Evolutionary conservation across 331 rosid species (phyloP), one percentile per base, ranked within the genome.

Genomic region (Rosa hybrid): DNA sequence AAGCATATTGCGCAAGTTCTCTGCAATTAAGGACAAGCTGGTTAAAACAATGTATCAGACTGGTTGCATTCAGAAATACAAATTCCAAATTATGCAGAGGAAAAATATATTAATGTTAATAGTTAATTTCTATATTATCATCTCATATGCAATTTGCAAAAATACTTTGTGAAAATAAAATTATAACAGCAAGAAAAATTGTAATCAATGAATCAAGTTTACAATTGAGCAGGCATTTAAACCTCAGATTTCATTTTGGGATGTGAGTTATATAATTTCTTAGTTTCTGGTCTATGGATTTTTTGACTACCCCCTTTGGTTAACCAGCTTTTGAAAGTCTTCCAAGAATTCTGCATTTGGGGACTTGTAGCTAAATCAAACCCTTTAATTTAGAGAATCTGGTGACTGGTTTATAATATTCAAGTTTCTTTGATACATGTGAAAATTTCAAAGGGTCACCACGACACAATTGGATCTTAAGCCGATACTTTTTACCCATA

Each of bases 1-100:
- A 96, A 86, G 86, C 99, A 96, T 86, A 96, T 96, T 82, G 99
- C 92, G 48, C 99, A 96, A 45, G 86, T 83, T 17, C 82, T 87
- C 99, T 96, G 89, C 77, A 76, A 67, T 84, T 48, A 73, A 75
- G 41, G 69, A 59, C 20, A 87, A 80, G 60, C 84, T 68, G 73
- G 86, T 84, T 51, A 89, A 85, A 42, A 62, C 68, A 75, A 73
- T 54, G 50, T 77, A 80, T 75, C 44, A 18, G 62, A 51, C 17
- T 63, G 42, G 41, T 42, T 8, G 45, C n/a, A 57, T 48, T 72
- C 68, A 48, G 77, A 45, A 73, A 12, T 25, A 23, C 48, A 39
- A 48, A 59, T 30, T 53, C 46, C 71, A 57, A 68, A 50, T 63
- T 80, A 50, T 45, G 68, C 68, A 59, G 53, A 25, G 12, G 38